phyloP scores from a whole-genome alignment of 2,329 filamentous ascomycete species.

The Chaetomium globosum region DNA sequence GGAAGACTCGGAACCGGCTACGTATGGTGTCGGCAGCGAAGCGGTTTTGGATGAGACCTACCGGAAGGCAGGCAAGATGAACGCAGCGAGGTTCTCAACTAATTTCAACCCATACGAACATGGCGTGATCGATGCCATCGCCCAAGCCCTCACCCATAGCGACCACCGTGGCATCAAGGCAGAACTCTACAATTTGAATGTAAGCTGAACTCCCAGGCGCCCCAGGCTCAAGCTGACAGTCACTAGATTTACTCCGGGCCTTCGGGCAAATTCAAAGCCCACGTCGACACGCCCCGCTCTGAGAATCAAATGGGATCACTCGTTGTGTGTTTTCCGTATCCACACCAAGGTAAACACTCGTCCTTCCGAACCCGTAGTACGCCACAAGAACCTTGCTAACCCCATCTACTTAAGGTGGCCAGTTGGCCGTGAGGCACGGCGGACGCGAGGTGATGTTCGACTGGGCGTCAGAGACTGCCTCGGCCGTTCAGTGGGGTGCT shows the following conservation, averaged over 20 bases:
- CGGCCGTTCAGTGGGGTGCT: neutral
- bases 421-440: neutral
- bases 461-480: neutral
- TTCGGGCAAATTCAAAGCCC: neutral
- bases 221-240: neutral
- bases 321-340: neutral
- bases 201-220: neutral
- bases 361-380: neutral
- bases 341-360: neutral
- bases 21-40: conserved; percentile 1
- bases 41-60: neutral
- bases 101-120: neutral
- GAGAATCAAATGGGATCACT: neutral
- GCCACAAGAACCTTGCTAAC: neutral
- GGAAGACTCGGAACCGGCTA: neutral
- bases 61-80: neutral
- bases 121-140: neutral
- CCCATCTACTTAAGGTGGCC: neutral
- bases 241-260: neutral
- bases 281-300: neutral
- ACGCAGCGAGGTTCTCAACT: neutral
- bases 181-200: conserved; percentile 8
- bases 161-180: neutral
- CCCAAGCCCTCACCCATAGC: neutral
- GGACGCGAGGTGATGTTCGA: neutral